phyloP scores from a whole-genome alignment of 257 asterid species.

The Solanum sitiens region DNA sequence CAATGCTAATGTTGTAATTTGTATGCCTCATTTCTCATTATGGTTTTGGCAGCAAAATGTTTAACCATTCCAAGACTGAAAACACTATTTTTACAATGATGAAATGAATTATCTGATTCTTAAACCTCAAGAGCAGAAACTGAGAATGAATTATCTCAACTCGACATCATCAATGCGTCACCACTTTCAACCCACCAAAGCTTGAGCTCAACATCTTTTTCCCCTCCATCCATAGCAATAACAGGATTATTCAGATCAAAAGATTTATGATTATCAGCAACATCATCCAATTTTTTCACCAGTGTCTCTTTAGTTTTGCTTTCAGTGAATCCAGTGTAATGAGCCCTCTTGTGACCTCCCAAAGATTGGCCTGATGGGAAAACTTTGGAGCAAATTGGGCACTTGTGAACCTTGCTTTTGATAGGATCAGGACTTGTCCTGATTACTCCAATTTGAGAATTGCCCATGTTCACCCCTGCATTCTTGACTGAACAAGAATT shows the following conservation, averaged over 20 bases:
- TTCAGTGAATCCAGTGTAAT: conserved; percentile 24
- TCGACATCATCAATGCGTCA: conserved; percentile 19
- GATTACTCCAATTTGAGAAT: background rate
- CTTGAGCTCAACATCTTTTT: conserved; percentile 6
- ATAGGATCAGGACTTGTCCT: conserved; percentile 4
- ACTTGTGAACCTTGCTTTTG: conserved; percentile 19
- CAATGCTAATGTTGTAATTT: background rate
- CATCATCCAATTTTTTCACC: conserved; percentile 12
- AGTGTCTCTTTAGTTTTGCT: conserved; percentile 14
- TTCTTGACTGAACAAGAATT: conserved; percentile 10
- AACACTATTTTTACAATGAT: background rate
- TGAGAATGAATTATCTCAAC: conserved; percentile 9
- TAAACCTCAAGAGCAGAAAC: background rate
- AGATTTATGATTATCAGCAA: background rate
- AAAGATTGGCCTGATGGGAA: conserved; percentile 71
- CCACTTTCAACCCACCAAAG: conserved; percentile 33
- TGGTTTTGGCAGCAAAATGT: background rate
- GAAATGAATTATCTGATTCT: background rate
- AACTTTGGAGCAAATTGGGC: conserved; percentile 53
- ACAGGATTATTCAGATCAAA: conserved; percentile 43
- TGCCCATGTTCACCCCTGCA: background rate
- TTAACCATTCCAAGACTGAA: background rate
- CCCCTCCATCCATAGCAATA: conserved; percentile 9
- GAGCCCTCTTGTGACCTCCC: conserved; percentile 91
- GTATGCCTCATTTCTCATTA: background rate